Conservation (phyloP, 495 filamentous ascomycete species). For the Penicillium paxilli region DNA sequence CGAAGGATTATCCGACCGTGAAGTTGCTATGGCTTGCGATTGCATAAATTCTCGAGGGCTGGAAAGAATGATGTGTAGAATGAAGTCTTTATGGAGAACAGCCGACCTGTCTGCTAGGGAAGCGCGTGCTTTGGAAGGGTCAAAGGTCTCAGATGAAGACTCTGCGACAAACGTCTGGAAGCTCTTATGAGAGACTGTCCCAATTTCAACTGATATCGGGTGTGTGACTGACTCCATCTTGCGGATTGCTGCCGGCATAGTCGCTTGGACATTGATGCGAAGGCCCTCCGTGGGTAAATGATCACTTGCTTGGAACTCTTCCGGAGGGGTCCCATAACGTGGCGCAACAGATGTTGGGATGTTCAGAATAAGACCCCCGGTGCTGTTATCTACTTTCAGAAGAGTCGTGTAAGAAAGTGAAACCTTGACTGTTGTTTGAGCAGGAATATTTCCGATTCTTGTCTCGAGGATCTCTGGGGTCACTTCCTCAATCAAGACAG, state of each 20-base stretch:
- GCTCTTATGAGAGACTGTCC: neutral
- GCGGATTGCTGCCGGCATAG: constrained; percentile 4
- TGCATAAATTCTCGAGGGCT: neutral
- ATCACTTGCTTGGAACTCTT: neutral
- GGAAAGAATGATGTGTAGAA: constrained; percentile 8
- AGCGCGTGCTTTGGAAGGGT: neutral
- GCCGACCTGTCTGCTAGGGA: neutral
- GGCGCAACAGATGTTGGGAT: constrained; percentile 29
- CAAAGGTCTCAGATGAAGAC: neutral
- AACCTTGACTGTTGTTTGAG: constrained; percentile 18
- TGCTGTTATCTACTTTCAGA: constrained; percentile 18
- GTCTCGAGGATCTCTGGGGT: constrained; percentile 28
- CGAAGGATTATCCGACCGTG: neutral
- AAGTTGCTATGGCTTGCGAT: constrained; percentile 8
- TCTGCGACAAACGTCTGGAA: neutral
- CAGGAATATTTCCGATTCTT: constrained; percentile 24
- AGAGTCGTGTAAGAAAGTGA: constrained; percentile 13
- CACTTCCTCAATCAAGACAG: constrained; percentile 25
- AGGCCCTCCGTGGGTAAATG: constrained; percentile 9
- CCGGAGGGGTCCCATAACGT: constrained; percentile 18
- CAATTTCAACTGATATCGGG: constrained; percentile 16
- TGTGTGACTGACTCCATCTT: constrained; percentile 21
- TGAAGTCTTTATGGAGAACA: constrained; percentile 10
- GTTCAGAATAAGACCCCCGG: constrained; percentile 18
- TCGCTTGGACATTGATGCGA: constrained; percentile 10